Conservation (phyloP, 306 rosid genomes). For the Prosopis cineraria region DNA sequence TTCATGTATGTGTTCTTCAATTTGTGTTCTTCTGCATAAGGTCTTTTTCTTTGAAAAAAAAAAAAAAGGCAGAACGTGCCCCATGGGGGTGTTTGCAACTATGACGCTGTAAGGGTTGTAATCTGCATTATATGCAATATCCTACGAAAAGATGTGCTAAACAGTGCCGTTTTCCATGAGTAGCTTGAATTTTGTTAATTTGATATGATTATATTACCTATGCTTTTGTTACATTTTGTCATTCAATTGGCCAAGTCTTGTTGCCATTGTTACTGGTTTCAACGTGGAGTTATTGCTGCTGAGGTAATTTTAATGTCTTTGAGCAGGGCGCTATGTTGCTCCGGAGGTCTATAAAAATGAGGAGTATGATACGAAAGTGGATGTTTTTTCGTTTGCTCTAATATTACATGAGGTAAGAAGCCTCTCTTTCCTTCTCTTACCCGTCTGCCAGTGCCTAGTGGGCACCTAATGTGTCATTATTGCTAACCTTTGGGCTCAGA, state of each 20-base stretch:
- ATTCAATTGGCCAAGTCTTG: neutral
- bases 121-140: conserved; percentile 27
- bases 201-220: conserved; percentile 26
- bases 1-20: conserved; percentile 46
- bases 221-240: neutral
- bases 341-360: conserved; percentile 59
- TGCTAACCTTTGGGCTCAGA: conserved; percentile 18
- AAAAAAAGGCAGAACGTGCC: no score
- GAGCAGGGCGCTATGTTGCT: conserved; percentile 63
- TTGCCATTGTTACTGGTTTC: conserved; percentile 23
- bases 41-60: neutral
- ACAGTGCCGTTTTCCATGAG: neutral
- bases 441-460: neutral
- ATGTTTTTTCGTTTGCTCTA: conserved; percentile 59
- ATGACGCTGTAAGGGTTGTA: conserved; percentile 8
- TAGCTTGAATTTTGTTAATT: conserved; percentile 6
- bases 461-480: neutral
- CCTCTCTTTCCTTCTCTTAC: neutral
- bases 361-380: conserved; percentile 57
- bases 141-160: conserved; percentile 6
- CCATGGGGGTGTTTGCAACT: no score
- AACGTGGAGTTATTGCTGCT: conserved; percentile 15
- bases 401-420: conserved; percentile 57
- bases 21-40: neutral
- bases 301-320: conserved; percentile 27